phyloP scores from a whole-genome alignment of 176 grass and related monocot genomes.

The Oryza longistaminata region DNA sequence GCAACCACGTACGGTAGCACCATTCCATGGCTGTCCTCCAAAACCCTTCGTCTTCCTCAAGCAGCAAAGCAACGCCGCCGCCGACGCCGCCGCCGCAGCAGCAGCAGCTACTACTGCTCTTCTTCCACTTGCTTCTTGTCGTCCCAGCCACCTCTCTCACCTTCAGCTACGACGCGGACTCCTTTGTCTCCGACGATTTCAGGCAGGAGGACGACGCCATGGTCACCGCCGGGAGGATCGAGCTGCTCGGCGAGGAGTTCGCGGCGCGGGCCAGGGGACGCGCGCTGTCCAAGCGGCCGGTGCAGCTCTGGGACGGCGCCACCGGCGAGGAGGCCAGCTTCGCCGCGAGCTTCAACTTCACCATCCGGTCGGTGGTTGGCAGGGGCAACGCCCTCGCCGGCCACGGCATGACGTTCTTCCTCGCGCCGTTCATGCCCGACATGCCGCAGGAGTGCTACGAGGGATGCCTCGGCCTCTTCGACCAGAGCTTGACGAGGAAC shows the following conservation, averaged over 20 bases:
- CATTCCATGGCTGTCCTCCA: background rate
- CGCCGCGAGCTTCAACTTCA: conserved; percentile 40
- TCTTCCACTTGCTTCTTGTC: background rate
- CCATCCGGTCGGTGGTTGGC: background rate
- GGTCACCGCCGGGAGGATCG: background rate
- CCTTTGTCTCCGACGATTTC: conserved; percentile 2
- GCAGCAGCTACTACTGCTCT: background rate
- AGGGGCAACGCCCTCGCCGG: background rate
- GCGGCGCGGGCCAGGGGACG: background rate
- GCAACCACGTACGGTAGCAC: background rate
- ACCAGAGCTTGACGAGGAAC: background rate
- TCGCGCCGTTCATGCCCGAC: conserved; percentile 31
- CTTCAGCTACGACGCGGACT: conserved; percentile 7
- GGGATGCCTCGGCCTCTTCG: conserved; percentile 45
- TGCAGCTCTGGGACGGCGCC: conserved; percentile 40
- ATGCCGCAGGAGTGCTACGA: conserved; percentile 40
- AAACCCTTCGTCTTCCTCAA: background rate
- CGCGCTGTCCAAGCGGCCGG: conserved; percentile 22
- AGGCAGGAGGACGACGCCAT: background rate
- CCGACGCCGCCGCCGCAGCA: too few species aligned
- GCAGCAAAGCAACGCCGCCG: background rate
- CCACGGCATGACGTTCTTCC: conserved; percentile 63
- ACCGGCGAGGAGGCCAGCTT: conserved; percentile 48
- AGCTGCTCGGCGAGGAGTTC: conserved; percentile 18
- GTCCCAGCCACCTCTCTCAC: conserved; percentile 7